Base-by-base conservation (phyloP, 805 yeast species). In the Wickerhamomyces pijperi region DNA sequence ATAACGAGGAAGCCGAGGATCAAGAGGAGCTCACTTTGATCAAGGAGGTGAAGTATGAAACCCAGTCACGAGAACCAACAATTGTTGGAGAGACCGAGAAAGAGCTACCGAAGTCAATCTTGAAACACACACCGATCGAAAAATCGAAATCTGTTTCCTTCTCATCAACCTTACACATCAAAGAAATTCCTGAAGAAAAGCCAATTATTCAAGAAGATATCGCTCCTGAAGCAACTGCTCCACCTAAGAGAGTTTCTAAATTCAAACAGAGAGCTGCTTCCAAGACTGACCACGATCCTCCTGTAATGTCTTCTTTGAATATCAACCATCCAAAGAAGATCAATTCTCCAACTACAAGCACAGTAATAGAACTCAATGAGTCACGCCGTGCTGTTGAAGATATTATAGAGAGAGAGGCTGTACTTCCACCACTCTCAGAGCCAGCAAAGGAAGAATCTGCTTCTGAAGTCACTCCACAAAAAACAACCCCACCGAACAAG, bases 111-210 rank as follows among this genome's bases (percentile, higher is more conserved):
- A 25, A 25, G 41, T 43, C 32, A 25, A 21, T 8, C 17, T 32
- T 19, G 38, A 32, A 19, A 40, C 42, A n/a, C 46, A 38, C 4
- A 25, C 21, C 12, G 19, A 42, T 40, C 23, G 28, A 18, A 32
- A 63, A 63, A 31, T 31, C 19, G 44, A 76, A 74, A 47, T 57
- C 70, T 2, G 85, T 80, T 9, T 55, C 67, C 15, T 80, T 79
- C 58, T 65, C 77, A 0, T 55, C 56, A 2, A 59, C 59, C 2
- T 61, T 76, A 25, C 72, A 76, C 35, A 69, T 81, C 11, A 78
- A 76, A 44, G 76, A 75, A 41, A 65, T 80, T 36, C 81, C 74
- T 36, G 72, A 75, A 45, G 29, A 11, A 9, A 5, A 7, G 7
- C 13, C 13, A 4, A 5, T 14, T 25, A 5, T 4, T 4, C 7